Base-by-base conservation (phyloP, 1,284 basidiomycete species). In the Phenoliferia sp. region DNA sequence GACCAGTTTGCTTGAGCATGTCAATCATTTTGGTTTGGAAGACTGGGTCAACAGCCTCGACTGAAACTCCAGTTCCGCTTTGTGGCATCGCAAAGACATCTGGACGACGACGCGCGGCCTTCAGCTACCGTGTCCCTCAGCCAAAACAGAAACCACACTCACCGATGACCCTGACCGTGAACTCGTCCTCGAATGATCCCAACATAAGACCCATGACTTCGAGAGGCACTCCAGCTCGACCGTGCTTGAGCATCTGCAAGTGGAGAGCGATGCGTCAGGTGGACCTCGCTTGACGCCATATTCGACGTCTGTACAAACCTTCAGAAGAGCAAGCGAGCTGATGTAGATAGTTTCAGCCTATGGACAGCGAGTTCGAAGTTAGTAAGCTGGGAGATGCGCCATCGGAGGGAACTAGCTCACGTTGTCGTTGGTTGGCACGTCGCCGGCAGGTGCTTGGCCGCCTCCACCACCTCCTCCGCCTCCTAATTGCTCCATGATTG, bases 21-120 rank as follows among this genome's bases (percentile, higher is more conserved):
- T 99, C 96, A 69, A 98, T 84, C 96, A 99, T 99, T 81, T 90
- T 97, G 22, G 88, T 90, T 80, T 99, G 96, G 82, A 99, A 99
- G 39, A 99, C 96, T 74, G 98, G 94, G 80, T 99, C 96, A 3
- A 99, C 96, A 17, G 95, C 96, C 81, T 99, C 95, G 73, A 99
- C 95, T 63, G 92, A 95, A 59, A 99, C 95, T 0, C 94, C 96
- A 22, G 96, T 99, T 73, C 96, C 96, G 26, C 92, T 94, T 78
- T 99, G 96, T 39, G 96, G 96, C 96, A 99, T 99, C 57, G 96
- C 96, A 78, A 99, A 99, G 70, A 99, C 96, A 78, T 99, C 96
- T 78, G 31, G n/a, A n/a, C 50, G 5, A 36, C 28, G 50, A 12
- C 32, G 32, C 15, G 5, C 19, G 28, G 5, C 17, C 50, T 44